Base-by-base conservation (phyloP, 768 basidiomycete genomes). In the Aureoboletus auriporus region DNA sequence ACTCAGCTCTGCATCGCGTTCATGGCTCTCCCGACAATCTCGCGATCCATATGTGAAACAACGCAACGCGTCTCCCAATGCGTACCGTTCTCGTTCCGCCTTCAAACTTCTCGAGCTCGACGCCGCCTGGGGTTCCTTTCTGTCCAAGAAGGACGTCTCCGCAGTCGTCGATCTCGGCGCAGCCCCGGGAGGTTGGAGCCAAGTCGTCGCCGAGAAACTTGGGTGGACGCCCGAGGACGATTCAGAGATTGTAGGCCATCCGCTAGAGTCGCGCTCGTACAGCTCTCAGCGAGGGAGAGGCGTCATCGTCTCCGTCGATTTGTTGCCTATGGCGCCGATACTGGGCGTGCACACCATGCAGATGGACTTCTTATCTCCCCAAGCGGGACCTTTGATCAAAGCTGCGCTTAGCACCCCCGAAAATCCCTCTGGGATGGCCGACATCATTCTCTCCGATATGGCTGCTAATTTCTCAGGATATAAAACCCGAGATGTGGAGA, bases 171-270 rank as follows among this genome's bases (percentile, higher is more conserved):
- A 96, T 66, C 78, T 96, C 17, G 94, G 95, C 13, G 89, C 89
- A 0, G 90, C 93, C 0, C 95, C 94, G 0, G 93, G 93, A 0
- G 92, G 92, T 0, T 98, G 95, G 94, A 87, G 86, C 42, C 93
- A 96, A 61, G 93, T 93, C 10, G 83, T 81, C 12, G 77, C 81
- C 0, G 73, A 72, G 29, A 76, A 79, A 47, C 62, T 89, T n/a
- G 82, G 83, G 3, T 81, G 78, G 75, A 56, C 54, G 29, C 50
- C 58, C 26, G 34, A 26, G 8, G 41, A 11, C 46, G 8, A 4
- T 8, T 30, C 9, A 7, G 33, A 17, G 14, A 23, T 13, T 3
- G 33, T 4, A 8, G 34, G 34, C 4, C 34, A 14, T 34, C 34
- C 40, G 3, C n/a, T n/a, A n/a, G 33, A 23, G 14, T 39, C 39